Conservation (phyloP, 164 flowering plant species). For the Piper longum region DNA sequence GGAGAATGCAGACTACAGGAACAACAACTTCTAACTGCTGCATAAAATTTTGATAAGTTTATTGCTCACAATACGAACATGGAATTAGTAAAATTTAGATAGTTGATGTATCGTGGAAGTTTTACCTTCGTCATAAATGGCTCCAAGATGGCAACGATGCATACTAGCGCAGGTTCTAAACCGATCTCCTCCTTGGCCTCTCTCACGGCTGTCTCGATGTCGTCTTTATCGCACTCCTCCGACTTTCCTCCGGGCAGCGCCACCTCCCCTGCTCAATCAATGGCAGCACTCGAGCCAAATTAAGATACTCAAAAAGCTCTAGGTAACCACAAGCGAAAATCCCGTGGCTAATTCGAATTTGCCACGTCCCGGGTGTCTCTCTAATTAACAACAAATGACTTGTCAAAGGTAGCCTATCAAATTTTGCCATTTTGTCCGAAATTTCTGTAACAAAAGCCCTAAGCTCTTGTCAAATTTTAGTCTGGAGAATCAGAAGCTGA, state of each 20-base stretch:
- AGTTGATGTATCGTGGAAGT: neutral
- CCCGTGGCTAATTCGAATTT: too few relatives aligned
- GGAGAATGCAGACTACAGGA: conserved; percentile 77
- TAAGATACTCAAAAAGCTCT: neutral
- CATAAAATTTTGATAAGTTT: neutral
- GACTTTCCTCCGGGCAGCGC: conserved; percentile 89
- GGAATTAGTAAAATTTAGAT: neutral
- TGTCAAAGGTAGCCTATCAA: too few relatives aligned
- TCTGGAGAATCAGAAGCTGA: too few relatives aligned
- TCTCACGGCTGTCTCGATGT: conserved; percentile 56
- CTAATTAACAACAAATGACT: too few relatives aligned
- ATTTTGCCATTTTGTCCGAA: too few relatives aligned
- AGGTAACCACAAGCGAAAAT: neutral
- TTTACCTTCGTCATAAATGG: conserved; percentile 72
- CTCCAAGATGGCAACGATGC: conserved; percentile 57
- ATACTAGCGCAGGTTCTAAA: conserved; percentile 70
- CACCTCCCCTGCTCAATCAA: conserved; percentile 38
- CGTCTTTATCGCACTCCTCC: conserved; percentile 69
- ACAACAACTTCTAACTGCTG: conserved; percentile 25
- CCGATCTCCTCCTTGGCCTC: conserved; percentile 94
- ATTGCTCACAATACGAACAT: neutral
- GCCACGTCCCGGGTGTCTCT: too few relatives aligned
- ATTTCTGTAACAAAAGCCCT: too few relatives aligned
- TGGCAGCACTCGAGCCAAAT: neutral
- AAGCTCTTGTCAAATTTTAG: too few relatives aligned